Conservation (phyloP, 1,139 yeast genomes). For the Debaryomycetaceae sp. region DNA sequence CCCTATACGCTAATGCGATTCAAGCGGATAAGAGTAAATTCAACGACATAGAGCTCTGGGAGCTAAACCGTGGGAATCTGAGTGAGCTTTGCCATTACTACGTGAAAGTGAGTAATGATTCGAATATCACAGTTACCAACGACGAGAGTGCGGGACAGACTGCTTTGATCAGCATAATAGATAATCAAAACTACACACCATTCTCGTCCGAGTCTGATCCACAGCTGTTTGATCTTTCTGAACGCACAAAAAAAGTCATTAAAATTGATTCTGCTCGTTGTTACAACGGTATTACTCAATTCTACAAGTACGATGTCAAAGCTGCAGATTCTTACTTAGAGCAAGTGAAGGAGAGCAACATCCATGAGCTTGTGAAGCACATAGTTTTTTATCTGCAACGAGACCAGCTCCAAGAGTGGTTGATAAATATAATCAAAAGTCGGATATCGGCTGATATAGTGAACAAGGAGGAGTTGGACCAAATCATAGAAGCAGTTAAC, state of each 20-base stretch:
- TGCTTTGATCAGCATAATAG: conserved; percentile 23
- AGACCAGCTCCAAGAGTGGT: conserved; percentile 22
- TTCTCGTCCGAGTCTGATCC: conserved; percentile 31
- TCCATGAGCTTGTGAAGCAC: conserved; percentile 32
- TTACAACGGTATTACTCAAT: conserved; percentile 28
- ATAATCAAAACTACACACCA: conserved; percentile 40
- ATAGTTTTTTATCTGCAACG: conserved; percentile 27
- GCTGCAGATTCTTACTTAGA: conserved; percentile 32
- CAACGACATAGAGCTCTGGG: conserved; percentile 27
- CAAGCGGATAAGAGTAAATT: conserved; percentile 5
- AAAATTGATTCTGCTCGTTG: conserved; percentile 34
- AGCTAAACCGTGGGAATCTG: conserved; percentile 20
- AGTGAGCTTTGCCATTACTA: conserved; percentile 24
- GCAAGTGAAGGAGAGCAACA: conserved; percentile 32
- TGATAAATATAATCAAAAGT: conserved; percentile 19
- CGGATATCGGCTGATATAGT: conserved; percentile 8
- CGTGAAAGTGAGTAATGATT: conserved; percentile 27
- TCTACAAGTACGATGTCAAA: conserved; percentile 27
- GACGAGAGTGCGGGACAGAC: neutral
- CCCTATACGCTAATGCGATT: conserved; percentile 15
- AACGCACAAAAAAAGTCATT: conserved; percentile 21
- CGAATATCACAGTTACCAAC: conserved; percentile 6
- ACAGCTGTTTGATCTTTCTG: conserved; percentile 1
- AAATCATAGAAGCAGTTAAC: conserved; percentile 15
- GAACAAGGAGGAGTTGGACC: conserved; percentile 9